These are phyloP conservation scores for Thelonectria blattea DNA, from an alignment of 2,329 filamentous ascomycete species.

Conservation along the genomic window DNA sequence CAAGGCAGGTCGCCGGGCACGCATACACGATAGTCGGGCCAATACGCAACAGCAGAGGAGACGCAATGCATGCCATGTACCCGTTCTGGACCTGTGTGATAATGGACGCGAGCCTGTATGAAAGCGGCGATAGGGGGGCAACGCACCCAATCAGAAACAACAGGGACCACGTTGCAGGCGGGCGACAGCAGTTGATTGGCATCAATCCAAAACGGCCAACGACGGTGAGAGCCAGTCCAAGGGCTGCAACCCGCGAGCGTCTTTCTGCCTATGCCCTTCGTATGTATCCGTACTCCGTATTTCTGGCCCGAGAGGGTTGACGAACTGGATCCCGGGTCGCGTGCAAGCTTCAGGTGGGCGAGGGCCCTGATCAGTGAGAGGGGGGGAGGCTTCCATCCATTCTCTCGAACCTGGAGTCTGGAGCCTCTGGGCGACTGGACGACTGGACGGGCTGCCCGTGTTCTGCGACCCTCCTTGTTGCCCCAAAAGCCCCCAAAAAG, in stretches of 20 bases:
- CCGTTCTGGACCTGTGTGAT: neutral
- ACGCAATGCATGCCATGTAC: conserved; percentile 14
- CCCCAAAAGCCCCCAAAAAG: neutral
- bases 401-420: neutral
- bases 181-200: conserved; percentile 29
- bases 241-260: conserved; percentile 28
- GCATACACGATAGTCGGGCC: neutral
- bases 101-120: neutral
- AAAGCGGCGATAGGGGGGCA: conserved; percentile 6
- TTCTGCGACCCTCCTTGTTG: neutral
- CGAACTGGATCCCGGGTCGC: conserved; percentile 29
- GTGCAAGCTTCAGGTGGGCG: conserved; percentile 34
- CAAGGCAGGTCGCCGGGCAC: conserved; percentile 8
- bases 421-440: no score
- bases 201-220: conserved; percentile 39
- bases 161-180: conserved; percentile 33
- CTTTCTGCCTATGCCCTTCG: no score
- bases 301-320: conserved; percentile 25
- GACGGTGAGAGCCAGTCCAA: conserved; percentile 35
- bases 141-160: conserved; percentile 28
- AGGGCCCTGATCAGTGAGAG: conserved; percentile 6
- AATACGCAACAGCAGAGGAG: neutral
- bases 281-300: no score
- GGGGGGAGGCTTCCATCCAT: conserved; percentile 1
- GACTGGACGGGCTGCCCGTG: neutral